Conservation (phyloP, 2,329 filamentous ascomycete species). For the Aspergillus quadricinctus region DNA sequence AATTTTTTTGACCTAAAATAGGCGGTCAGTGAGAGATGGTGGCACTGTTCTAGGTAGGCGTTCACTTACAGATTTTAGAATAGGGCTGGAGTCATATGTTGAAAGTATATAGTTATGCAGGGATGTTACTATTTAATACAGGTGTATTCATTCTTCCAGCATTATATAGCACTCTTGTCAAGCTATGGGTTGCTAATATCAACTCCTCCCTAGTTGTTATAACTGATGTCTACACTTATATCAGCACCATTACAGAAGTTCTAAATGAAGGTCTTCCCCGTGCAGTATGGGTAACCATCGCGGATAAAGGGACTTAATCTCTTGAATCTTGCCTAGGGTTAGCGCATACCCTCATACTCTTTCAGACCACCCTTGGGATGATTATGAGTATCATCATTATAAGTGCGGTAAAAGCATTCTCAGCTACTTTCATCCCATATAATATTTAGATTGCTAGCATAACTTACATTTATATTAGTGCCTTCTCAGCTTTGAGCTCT, state of each 20-base stretch:
- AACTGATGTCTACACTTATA: slow-evolving; percentile 66
- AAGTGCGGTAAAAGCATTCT: slow-evolving; percentile 51
- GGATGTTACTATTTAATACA: slow-evolving; percentile 55
- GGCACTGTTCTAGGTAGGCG: no score
- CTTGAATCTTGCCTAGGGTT: slow-evolving; percentile 50
- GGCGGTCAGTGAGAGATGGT: no score
- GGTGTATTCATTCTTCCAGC: slow-evolving; percentile 61
- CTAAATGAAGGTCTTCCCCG: slow-evolving; percentile 69
- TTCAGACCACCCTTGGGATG: slow-evolving; percentile 54
- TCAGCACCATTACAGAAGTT: slow-evolving; percentile 62
- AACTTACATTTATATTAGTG: slow-evolving; percentile 61
- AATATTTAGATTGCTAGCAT: slow-evolving; percentile 55
- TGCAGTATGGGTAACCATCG: slow-evolving; percentile 65
- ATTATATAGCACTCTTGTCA: slow-evolving; percentile 62
- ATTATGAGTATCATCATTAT: slow-evolving; percentile 57
- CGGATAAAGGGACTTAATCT: slow-evolving; percentile 55
- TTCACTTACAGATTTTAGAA: no score
- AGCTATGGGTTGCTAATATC: slow-evolving; percentile 64
- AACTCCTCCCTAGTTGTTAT: slow-evolving; percentile 60
- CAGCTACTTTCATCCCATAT: slow-evolving; percentile 58
- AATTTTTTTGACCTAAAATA: no score
- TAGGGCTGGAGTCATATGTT: no score
- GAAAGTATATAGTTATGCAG: no score
- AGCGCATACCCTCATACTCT: slow-evolving; percentile 54
- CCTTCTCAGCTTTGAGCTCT: slow-evolving; percentile 59